Percentiles rank a stretch among this genome's conserved stretches.
Conservation (phyloP, 2,329 filamentous ascomycete genomes). For the Neoascochyta sp. region DNA sequence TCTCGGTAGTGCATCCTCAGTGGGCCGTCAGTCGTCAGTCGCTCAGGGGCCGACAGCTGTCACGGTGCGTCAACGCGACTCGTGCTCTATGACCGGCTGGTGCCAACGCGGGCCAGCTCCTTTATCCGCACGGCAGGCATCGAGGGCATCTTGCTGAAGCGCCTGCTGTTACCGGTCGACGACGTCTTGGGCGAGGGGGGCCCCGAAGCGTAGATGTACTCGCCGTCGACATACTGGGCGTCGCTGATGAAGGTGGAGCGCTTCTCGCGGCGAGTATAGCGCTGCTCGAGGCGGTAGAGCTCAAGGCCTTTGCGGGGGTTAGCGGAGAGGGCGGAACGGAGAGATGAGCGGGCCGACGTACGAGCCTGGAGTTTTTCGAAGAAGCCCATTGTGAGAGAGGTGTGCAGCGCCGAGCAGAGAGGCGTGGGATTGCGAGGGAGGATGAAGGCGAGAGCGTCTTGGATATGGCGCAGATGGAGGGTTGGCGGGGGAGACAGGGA, state of each 20-base stretch:
- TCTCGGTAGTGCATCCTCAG: no score
- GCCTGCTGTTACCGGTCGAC: constrained; percentile 24
- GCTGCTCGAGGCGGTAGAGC: constrained; percentile 90
- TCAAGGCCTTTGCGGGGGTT: constrained; percentile 60
- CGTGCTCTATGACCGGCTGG: constrained; percentile 27
- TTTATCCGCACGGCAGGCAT: constrained; percentile 31
- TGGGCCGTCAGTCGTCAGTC: no score
- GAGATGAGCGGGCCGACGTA: constrained; percentile 20
- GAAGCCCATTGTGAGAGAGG: constrained; percentile 34
- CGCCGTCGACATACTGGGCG: constrained; percentile 89
- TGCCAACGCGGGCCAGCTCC: constrained; percentile 28
- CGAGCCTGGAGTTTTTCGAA: constrained; percentile 42
- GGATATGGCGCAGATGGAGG: constrained; percentile 15
- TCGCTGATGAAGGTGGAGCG: constrained; percentile 86
- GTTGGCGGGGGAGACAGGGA: constrained; percentile 12
- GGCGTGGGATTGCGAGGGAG: constrained; percentile 10
- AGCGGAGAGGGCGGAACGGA: constrained; percentile 1
- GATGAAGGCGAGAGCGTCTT: no score
- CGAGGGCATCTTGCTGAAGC: constrained; percentile 35
- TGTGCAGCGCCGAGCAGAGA: constrained; percentile 7
- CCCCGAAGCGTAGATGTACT: constrained; percentile 70
- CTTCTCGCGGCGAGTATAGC: constrained; percentile 87
- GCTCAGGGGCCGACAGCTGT: no score
- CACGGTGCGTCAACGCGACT: no score
- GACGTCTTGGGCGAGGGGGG: constrained; percentile 32